Base-by-base conservation (phyloP, 768 basidiomycete genomes). In the Lactarius sp. region DNA sequence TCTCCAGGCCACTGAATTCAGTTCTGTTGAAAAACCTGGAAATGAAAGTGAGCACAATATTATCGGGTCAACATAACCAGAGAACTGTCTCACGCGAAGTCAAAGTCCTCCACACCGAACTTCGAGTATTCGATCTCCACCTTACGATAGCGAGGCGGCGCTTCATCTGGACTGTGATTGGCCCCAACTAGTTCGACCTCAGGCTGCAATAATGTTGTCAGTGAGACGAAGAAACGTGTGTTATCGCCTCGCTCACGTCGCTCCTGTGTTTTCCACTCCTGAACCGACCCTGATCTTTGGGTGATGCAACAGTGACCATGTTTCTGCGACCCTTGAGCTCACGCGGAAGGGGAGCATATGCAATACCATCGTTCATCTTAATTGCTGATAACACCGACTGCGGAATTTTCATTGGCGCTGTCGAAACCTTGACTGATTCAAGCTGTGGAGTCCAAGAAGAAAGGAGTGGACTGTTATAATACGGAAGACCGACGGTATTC, bases 81-180 rank as follows among this genome's bases (percentile, higher is more conserved):
- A 9, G 46, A 39, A 18, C 14, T 0, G 13, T 73, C 81, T 60
- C 72, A 93, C 94, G 83, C 96, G 70, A 99, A 99, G 75, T 99
- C 97, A 70, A 99, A 99, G 74, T 99, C 96, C 72, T 98, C 96
- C 18, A 98, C 92, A 4, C 96, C 96, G 70, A 99, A 99, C 71
- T 95, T 96, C 44, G 92, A 95, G 73, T 99, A 99, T 74, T 95
- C 93, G 70, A 99, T 99, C 75, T 98, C 95, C 16, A 97, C 94
- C 70, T 87, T 88, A 62, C 90, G 86, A 73, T 97, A 99, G 64
- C 86, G 81, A 60, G 81, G 83, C 0, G 95, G 92, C 53, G 94
- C 83, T 34, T 84, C 81, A 42, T 81, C 84, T 34, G 78, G 79
- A 20, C 74, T 76, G 56, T 82, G 78, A 60, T 85, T 84, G 56